Conservation (phyloP, 441 rosid genomes). For the Daphne laureola region DNA sequence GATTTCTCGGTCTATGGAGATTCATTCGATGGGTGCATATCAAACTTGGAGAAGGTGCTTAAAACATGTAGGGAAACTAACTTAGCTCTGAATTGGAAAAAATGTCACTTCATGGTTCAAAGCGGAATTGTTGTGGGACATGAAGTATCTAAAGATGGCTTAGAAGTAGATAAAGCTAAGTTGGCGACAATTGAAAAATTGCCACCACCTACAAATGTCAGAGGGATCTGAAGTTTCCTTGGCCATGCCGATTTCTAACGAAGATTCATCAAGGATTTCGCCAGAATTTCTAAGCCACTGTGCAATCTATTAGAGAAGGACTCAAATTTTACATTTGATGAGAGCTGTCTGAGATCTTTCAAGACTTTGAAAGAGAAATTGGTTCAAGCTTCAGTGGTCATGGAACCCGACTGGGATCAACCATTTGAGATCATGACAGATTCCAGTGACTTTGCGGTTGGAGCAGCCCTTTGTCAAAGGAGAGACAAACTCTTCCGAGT, state of each 20-base stretch:
- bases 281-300: not conserved
- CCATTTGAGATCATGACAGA: conserved; percentile 3
- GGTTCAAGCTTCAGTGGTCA: not conserved
- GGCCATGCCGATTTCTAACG: not conserved
- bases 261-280: conserved; percentile 2
- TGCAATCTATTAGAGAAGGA: not conserved
- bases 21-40: not conserved
- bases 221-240: not conserved
- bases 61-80: not conserved
- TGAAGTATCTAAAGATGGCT: not conserved
- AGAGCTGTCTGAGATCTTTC: not conserved
- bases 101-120: conserved; percentile 1
- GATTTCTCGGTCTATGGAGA: not conserved
- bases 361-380: not conserved
- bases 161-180: conserved; percentile 4
- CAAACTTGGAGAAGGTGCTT: not conserved
- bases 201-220: not conserved
- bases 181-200: not conserved
- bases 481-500: not conserved
- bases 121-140: not conserved
- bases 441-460: not conserved
- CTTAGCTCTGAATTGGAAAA: conserved; percentile 1
- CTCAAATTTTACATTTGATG: not conserved
- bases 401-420: not conserved
- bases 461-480: not conserved